Evolutionary conservation across 2,329 filamentous ascomycete genomes (phyloP), one percentile per base, ranked within the genome.

Genomic region (Colletotrichum trifolii): DNA sequence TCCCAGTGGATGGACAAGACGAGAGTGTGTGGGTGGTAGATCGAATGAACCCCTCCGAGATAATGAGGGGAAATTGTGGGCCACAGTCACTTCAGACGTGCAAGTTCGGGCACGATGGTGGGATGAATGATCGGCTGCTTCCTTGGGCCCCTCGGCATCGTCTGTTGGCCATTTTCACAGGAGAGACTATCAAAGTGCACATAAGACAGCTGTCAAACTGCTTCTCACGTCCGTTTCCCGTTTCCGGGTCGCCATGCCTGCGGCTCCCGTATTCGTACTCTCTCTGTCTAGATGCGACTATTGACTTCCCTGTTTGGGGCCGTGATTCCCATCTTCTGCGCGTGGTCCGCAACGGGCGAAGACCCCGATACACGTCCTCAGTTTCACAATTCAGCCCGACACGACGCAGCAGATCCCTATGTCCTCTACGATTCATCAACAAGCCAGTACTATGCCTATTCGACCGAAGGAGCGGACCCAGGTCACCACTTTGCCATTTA

Each of bases 401-500:
- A 77, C 38, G 68, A 70, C 1, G 75, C 67, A 10, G 75, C 75
- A 7, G 75, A 77, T 45, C 75, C 75, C 7, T 70, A 74, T 59
- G 74, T 74, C 6, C 59, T 77, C 4, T 77, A 71, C 45, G 73
- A 77, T 69, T 71, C 71, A 42, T 58, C 60, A 8, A 74, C 68
- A 17, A 67, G 69, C 5, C 71, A 66, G n/a, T 77, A 76, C 58
- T 77, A 74, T 53, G 74, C 74, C 8, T 77, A 77, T 38, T 77
- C 75, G 13, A 76, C 75, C 9, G 75, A 77, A 50, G 75, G 75
- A 9, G 74, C 75, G 9, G 75, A 77, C 4, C 59, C 69, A 8
- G 74, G 73, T 0, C 72, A 69, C 54, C 68, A 73, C 47, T 77
- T 77, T 49, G 75, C 75, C 42, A 72, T 77, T 15, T 77, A 77